These are phyloP conservation scores for Cyclotella distinguenda DNA, from an alignment of 108 stramenopile species.

Conservation along the genomic window DNA sequence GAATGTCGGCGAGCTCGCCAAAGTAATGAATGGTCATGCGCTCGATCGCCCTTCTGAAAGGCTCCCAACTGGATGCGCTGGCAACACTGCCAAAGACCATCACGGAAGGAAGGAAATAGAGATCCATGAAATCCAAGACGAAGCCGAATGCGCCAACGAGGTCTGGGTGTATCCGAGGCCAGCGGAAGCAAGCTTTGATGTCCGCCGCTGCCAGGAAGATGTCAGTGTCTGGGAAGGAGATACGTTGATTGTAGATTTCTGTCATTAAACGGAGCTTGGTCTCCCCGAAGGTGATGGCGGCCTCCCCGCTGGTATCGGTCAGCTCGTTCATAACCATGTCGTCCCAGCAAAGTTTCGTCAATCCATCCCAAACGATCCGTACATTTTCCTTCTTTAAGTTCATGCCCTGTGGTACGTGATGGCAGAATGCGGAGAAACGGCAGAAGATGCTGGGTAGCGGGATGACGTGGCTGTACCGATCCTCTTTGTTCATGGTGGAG, in stretches of 20 bases:
- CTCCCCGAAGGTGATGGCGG: conserved; percentile 10
- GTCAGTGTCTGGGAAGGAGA: not conserved
- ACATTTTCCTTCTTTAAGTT: conserved; percentile 1
- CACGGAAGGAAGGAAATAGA: conserved; percentile 3
- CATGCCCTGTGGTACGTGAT: conserved; percentile 20
- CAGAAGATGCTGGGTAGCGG: no score
- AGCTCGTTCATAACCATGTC: conserved; percentile 16
- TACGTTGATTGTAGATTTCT: conserved; percentile 1
- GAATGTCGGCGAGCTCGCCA: not conserved
- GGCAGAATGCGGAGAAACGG: no score
- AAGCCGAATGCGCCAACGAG: conserved; percentile 8
- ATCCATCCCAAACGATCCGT: conserved; percentile 23
- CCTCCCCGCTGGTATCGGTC: not conserved
- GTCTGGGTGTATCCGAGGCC: not conserved
- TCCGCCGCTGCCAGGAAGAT: not conserved
- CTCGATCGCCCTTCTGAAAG: conserved; percentile 9
- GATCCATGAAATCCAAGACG: not conserved
- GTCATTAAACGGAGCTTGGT: not conserved
- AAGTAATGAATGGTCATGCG: not conserved
- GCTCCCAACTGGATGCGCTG: conserved; percentile 8
- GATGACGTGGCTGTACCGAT: no score
- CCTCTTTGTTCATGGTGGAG: no score
- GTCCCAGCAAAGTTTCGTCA: not conserved
- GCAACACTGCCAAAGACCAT: conserved; percentile 5
- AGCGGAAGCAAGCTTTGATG: conserved; percentile 4